phyloP scores from a whole-genome alignment of 495 filamentous ascomycete genomes.

The Podospora sp. region DNA sequence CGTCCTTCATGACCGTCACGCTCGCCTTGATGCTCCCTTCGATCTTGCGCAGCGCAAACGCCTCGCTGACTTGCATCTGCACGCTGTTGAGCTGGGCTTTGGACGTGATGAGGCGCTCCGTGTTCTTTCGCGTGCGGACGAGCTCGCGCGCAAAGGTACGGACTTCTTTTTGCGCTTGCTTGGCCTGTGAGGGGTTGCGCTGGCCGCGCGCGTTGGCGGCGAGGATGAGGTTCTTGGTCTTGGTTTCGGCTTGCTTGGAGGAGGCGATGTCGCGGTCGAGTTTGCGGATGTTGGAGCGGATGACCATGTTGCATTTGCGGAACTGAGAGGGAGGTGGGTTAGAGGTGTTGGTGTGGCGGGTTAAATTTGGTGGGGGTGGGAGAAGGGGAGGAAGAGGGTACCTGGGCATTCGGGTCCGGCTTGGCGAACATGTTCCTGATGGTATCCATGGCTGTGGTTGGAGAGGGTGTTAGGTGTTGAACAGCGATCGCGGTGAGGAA shows the following conservation, averaged over 20 bases:
- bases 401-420: slow-evolving; percentile 90
- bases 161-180: slow-evolving; percentile 75
- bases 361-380: slow-evolving; percentile 4
- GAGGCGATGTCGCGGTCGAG: slow-evolving; percentile 88
- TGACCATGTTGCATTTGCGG: slow-evolving; percentile 92
- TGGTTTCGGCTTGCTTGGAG: slow-evolving; percentile 73
- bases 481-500: neutral
- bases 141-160: slow-evolving; percentile 88
- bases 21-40: slow-evolving; percentile 86
- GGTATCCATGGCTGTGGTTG: slow-evolving; percentile 70
- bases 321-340: slow-evolving; percentile 51
- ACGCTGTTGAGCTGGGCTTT: slow-evolving; percentile 93
- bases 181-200: slow-evolving; percentile 68
- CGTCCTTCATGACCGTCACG: slow-evolving; percentile 95
- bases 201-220: slow-evolving; percentile 76
- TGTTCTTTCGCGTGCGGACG: slow-evolving; percentile 76
- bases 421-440: slow-evolving; percentile 86
- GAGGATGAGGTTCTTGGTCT: slow-evolving; percentile 84
- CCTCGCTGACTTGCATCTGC: slow-evolving; percentile 97
- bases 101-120: slow-evolving; percentile 71
- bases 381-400: slow-evolving; percentile 38
- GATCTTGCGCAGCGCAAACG: slow-evolving; percentile 93
- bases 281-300: slow-evolving; percentile 89
- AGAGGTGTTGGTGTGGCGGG: slow-evolving; percentile 7
- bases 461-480: neutral